These are phyloP conservation scores for Leishmania gerbilli DNA, from an alignment of 208 protist species.

Conservation along the genomic window DNA sequence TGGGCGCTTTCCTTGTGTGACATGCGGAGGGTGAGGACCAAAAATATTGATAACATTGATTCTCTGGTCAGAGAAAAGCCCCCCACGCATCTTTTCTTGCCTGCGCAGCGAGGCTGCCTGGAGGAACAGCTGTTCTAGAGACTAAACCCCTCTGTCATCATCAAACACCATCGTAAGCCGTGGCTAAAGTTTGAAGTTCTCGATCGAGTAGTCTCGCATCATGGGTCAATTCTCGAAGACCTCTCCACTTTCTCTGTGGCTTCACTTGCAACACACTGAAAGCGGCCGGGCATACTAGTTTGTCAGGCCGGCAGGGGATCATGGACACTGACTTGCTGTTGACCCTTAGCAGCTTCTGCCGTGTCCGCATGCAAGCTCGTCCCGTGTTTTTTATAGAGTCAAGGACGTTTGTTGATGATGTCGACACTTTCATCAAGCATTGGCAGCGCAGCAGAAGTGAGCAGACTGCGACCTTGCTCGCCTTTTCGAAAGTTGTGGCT, in stretches of 20 bases:
- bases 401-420: neutral
- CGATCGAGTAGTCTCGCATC: neutral
- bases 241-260: neutral
- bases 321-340: constrained; percentile 9
- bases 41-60: neutral
- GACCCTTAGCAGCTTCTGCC: constrained; percentile 6
- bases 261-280: neutral
- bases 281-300: neutral
- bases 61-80: neutral
- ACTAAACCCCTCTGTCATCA: neutral
- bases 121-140: neutral
- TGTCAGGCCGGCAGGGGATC: neutral
- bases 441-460: neutral
- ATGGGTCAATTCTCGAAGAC: neutral
- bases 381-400: constrained; percentile 2
- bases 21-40: neutral
- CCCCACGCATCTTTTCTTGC: neutral
- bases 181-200: neutral
- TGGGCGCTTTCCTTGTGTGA: neutral
- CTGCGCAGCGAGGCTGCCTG: neutral
- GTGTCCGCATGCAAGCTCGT: constrained; percentile 8
- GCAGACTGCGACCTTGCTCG: neutral
- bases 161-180: neutral
- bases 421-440: neutral
- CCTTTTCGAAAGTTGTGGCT: neutral